Evolutionary conservation across 345 rosid genomes (phyloP).

Genomic region (Aquilaria malaccensis): DNA sequence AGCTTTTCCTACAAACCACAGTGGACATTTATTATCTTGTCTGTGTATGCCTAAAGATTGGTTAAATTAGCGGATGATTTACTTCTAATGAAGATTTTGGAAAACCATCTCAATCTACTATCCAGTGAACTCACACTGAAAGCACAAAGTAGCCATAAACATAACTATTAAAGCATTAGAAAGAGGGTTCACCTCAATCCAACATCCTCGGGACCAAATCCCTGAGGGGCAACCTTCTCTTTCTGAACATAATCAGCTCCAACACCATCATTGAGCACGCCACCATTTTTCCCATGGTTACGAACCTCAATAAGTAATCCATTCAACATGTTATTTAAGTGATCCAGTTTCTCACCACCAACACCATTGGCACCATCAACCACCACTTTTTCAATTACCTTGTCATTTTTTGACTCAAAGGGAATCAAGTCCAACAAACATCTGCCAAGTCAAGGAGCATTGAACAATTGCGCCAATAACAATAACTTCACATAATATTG

Average conservation of each 20-base stretch:
- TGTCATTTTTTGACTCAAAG: constrained; percentile 16
- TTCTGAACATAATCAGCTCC: constrained; percentile 99
- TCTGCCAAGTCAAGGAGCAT: constrained; percentile 12
- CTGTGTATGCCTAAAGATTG: background rate
- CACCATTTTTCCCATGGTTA: constrained; percentile 65
- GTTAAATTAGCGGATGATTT: background rate
- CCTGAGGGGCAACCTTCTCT: constrained; percentile 72
- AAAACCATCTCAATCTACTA: background rate
- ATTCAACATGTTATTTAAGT: constrained; percentile 39
- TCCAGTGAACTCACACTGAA: too few species aligned
- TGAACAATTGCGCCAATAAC: constrained; percentile 12
- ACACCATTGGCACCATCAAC: constrained; percentile 96
- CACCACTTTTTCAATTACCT: constrained; percentile 34
- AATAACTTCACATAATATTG: background rate
- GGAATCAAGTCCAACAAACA: constrained; percentile 68
- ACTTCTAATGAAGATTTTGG: background rate
- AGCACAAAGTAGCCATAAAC: background rate
- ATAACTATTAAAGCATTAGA: constrained; percentile 2
- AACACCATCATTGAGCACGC: constrained; percentile 79
- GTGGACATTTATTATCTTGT: background rate
- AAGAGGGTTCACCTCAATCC: constrained; percentile 50
- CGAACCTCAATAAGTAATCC: constrained; percentile 59
- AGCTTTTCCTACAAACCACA: too few species aligned
- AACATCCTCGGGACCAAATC: constrained; percentile 47
- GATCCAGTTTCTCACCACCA: constrained; percentile 72